phyloP scores from a whole-genome alignment of 2,329 filamentous ascomycete species.

The Ophiosphaerella korrae region DNA sequence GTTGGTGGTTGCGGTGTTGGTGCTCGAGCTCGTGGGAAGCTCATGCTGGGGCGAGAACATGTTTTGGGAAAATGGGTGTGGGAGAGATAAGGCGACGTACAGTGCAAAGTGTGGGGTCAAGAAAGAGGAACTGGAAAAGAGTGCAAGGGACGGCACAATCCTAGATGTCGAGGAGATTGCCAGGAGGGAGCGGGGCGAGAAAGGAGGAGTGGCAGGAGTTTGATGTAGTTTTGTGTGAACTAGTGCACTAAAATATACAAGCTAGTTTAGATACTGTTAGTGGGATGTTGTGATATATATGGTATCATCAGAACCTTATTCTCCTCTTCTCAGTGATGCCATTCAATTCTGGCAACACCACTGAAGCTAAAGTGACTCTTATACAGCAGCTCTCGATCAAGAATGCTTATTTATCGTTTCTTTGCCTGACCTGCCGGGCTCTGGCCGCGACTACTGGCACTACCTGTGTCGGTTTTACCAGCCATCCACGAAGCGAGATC shows the following conservation, averaged over 20 bases:
- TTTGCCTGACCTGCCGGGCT: constrained; percentile 38
- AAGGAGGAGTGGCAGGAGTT: constrained; percentile 22
- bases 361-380: too few species aligned
- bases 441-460: constrained; percentile 24
- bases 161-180: constrained; percentile 45
- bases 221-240: background rate
- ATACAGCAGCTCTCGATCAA: too few species aligned
- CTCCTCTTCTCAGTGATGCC: too few species aligned
- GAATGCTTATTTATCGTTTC: constrained; percentile 16
- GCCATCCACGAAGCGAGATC: constrained; percentile 73
- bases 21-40: constrained; percentile 43
- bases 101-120: constrained; percentile 36
- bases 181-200: constrained; percentile 31
- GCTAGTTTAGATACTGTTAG: too few species aligned
- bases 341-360: too few species aligned
- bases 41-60: constrained; percentile 37
- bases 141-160: constrained; percentile 33
- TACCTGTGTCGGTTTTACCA: constrained; percentile 51
- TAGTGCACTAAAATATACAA: too few species aligned
- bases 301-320: too few species aligned
- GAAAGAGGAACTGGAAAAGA: constrained; percentile 39
- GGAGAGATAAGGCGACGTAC: constrained; percentile 33
- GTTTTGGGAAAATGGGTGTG: constrained; percentile 31
- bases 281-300: too few species aligned
- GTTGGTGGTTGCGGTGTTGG: constrained; percentile 41